A percentile compares a stretch with the other conserved stretches of the same genome.
These are phyloP conservation scores for Didymella arachidicola DNA, from an alignment of 2,329 filamentous ascomycete genomes.

Conservation along the genomic window DNA sequence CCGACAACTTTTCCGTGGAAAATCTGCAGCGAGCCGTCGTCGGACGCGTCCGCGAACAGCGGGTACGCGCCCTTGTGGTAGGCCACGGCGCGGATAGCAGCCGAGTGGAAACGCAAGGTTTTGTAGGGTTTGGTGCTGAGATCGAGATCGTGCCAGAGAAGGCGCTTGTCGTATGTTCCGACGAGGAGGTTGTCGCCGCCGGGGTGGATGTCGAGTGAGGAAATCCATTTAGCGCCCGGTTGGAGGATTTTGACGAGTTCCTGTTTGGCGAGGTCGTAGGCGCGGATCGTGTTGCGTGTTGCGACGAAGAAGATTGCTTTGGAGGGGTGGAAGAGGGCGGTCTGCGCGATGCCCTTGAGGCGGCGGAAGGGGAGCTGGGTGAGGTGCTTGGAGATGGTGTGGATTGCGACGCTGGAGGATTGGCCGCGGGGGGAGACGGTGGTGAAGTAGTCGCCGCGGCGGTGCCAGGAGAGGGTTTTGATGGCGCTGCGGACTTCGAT, in stretches of 20 bases:
- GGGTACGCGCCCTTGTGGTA: constrained; percentile 83
- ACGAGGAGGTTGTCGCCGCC: constrained; percentile 94
- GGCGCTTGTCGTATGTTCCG: constrained; percentile 89
- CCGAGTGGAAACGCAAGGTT: constrained; percentile 91
- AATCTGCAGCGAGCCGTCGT: constrained; percentile 92
- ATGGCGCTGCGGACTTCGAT: constrained; percentile 80
- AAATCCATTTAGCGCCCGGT: constrained; percentile 94
- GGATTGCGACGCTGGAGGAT: constrained; percentile 84
- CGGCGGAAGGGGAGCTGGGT: constrained; percentile 93
- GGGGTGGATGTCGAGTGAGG: constrained; percentile 89
- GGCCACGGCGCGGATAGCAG: constrained; percentile 87
- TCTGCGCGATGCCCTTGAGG: constrained; percentile 78
- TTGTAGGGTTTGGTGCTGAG: constrained; percentile 91
- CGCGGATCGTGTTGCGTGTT: constrained; percentile 89
- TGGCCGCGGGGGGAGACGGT: constrained; percentile 85
- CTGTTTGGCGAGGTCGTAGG: constrained; percentile 91
- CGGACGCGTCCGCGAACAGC: constrained; percentile 92
- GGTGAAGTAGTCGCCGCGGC: constrained; percentile 91
- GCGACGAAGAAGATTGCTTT: constrained; percentile 95
- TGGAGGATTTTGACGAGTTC: constrained; percentile 92
- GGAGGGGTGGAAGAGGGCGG: constrained; percentile 92
- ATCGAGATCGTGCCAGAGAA: constrained; percentile 97
- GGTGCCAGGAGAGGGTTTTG: constrained; percentile 93
- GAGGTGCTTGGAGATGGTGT: constrained; percentile 92
- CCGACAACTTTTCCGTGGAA: constrained; percentile 97